Conservation (phyloP, 2,329 filamentous ascomycete species). For the Chaetomium olivaceum region DNA sequence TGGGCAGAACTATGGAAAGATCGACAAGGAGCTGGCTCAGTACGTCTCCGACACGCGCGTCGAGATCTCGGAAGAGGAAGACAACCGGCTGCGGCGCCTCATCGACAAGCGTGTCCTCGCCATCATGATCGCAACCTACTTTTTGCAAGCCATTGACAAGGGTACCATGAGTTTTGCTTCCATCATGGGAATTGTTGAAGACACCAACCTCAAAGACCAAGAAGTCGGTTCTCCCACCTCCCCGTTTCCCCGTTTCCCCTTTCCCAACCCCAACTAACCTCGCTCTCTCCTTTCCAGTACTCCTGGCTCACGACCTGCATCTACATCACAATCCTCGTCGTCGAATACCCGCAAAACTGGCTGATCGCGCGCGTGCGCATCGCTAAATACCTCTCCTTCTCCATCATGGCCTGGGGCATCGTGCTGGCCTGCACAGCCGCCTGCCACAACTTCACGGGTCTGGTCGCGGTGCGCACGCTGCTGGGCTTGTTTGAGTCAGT, state of each 20-base stretch:
- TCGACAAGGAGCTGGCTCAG: slow-evolving; percentile 70
- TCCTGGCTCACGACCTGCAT: slow-evolving; percentile 74
- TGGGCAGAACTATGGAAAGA: slow-evolving; percentile 51
- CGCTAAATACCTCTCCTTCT: slow-evolving; percentile 65
- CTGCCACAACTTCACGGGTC: slow-evolving; percentile 59
- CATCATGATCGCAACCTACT: slow-evolving; percentile 74
- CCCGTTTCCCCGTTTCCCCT: not conserved
- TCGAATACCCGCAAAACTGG: slow-evolving; percentile 70
- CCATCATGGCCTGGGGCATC: slow-evolving; percentile 64
- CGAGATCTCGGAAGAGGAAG: slow-evolving; percentile 60
- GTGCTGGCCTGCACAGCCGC: slow-evolving; percentile 62
- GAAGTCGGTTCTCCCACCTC: slow-evolving; percentile 20
- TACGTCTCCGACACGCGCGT: slow-evolving; percentile 61
- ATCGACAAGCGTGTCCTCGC: slow-evolving; percentile 68
- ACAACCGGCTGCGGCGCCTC: slow-evolving; percentile 59
- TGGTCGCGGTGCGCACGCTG: slow-evolving; percentile 63
- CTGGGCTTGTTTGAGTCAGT: slow-evolving; percentile 71
- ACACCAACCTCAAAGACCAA: slow-evolving; percentile 49
- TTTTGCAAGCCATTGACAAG: slow-evolving; percentile 69
- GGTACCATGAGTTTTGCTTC: slow-evolving; percentile 65
- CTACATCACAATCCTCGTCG: slow-evolving; percentile 68
- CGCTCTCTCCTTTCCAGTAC: slow-evolving; percentile 48
- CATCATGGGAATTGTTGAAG: slow-evolving; percentile 61
- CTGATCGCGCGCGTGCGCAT: slow-evolving; percentile 58
- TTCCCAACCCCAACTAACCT: not conserved